Conservation (phyloP, 345 rosid species). For the Salix caprea region DNA sequence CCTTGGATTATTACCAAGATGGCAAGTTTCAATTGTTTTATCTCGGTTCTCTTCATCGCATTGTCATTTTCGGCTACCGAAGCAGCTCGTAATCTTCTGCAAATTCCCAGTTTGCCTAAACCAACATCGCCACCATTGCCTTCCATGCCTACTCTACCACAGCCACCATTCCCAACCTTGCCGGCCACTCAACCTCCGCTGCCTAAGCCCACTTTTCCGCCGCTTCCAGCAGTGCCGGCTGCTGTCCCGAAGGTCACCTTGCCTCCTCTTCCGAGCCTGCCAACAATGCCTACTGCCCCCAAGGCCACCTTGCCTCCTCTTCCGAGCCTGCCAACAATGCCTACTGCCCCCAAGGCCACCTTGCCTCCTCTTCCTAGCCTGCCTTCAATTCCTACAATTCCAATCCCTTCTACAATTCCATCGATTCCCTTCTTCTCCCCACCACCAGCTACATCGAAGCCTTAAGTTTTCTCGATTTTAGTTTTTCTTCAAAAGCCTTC, state of each 20-base stretch:
- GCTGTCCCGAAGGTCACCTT: background rate
- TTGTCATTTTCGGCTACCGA: conserved; percentile 8
- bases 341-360: conserved; percentile 5
- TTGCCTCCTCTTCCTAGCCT: conserved; percentile 23
- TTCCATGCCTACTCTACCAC: conserved; percentile 15
- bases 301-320: conserved; percentile 11
- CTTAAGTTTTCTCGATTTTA: conserved; percentile 7
- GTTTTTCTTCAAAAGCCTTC: background rate
- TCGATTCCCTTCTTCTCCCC: conserved; percentile 35
- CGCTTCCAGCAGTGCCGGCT: conserved; percentile 2
- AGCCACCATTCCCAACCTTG: conserved; percentile 7
- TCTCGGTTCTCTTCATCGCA: conserved; percentile 5
- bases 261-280: conserved; percentile 20
- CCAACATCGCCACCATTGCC: conserved; percentile 20
- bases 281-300: conserved; percentile 10
- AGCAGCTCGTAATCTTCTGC: conserved; percentile 33
- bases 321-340: conserved; percentile 17
- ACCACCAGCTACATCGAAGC: conserved; percentile 21
- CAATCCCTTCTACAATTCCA: conserved; percentile 19
- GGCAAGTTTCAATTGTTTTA: background rate
- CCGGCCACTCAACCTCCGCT: conserved; percentile 16
- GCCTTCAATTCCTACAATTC: conserved; percentile 20
- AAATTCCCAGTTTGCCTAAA: conserved; percentile 7
- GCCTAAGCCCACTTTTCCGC: conserved; percentile 12
- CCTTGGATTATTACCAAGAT: background rate